Evolutionary conservation across 2,329 filamentous ascomycete genomes (phyloP), one percentile per base, ranked within the genome.

Genomic region (Esteya vermicola): DNA sequence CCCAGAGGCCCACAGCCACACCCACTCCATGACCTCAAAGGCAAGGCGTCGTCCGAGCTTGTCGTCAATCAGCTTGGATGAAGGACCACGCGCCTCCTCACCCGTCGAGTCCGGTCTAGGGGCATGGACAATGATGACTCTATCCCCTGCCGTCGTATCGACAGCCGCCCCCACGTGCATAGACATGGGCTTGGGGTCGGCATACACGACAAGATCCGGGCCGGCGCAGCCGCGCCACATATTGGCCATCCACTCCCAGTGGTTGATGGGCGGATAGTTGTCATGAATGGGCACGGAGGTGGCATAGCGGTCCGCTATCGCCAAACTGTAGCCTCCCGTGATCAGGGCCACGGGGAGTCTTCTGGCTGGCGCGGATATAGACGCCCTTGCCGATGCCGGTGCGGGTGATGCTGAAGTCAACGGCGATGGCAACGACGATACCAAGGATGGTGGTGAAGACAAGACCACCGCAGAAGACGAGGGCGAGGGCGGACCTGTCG

Each of bases 231-330:
- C 85, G 9, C 88, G 78, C 89, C 89, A 96, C 19, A 95, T 71
- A 33, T 83, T 89, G 27, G 89, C 89, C 67, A 91, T 85, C 89
- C 89, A 96, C 57, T 93, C 83, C 86, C 89, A 96, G 61, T 96
- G 89, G 51, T 93, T 86, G n/a, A 82, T 70, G 0, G 83, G 78
- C 14, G 76, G 72, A 56, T 93, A 94, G 7, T 70, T 67, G 53
- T 93, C 86, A 16, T 69, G 64, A 48, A 93, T 85, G 2, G 82
- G 80, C 33, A 88, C 76, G 13, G 69, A 65, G 40, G 73, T 75
- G 1, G 86, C 82, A 55, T 81, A 89, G 36, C 68, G 65, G 54
- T 95, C 83, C 1, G 84, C 80, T 0, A 81, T 72, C 12, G 79
- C 81, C 31, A 95, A 72, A 45, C 85, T 85, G 58, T 85, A 95